phyloP scores from a whole-genome alignment of 495 filamentous ascomycete genomes.

The Penicillium antarcticum region DNA sequence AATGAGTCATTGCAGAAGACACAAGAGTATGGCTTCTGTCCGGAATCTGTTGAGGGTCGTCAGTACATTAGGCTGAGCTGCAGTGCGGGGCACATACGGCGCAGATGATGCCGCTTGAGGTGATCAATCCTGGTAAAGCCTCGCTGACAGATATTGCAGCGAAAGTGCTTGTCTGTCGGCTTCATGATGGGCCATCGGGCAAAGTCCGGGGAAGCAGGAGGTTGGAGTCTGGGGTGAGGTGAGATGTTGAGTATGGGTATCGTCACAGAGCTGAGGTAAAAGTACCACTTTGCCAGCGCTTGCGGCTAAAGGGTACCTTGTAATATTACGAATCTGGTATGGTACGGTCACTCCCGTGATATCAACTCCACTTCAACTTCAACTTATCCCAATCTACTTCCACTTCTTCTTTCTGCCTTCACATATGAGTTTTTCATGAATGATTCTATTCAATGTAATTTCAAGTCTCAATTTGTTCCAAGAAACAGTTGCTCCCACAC shows the following conservation, averaged over 20 bases:
- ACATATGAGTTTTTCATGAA: too few species aligned
- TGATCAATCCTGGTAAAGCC: conserved; percentile 49
- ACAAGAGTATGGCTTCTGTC: conserved; percentile 45
- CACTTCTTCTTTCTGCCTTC: too few species aligned
- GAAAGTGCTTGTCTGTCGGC: conserved; percentile 42
- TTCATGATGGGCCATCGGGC: conserved; percentile 44
- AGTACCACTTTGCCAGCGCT: neutral
- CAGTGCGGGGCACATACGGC: conserved; percentile 33
- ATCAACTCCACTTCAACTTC: neutral
- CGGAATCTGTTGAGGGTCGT: conserved; percentile 36
- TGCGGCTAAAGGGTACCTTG: neutral
- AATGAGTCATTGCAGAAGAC: conserved; percentile 43
- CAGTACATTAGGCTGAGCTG: conserved; percentile 12
- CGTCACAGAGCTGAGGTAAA: neutral
- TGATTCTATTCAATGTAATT: too few species aligned
- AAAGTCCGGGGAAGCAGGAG: conserved; percentile 25
- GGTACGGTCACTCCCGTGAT: neutral
- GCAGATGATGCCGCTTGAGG: conserved; percentile 45
- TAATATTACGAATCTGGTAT: neutral
- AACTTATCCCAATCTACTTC: too few species aligned
- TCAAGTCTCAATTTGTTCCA: too few species aligned
- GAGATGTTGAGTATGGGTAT: conserved; percentile 8
- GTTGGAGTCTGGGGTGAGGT: conserved; percentile 7
- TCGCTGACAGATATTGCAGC: conserved; percentile 45
- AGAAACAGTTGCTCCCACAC: too few species aligned